Base-by-base conservation (phyloP, 2,329 filamentous ascomycete species). In the Phoma herbarum region DNA sequence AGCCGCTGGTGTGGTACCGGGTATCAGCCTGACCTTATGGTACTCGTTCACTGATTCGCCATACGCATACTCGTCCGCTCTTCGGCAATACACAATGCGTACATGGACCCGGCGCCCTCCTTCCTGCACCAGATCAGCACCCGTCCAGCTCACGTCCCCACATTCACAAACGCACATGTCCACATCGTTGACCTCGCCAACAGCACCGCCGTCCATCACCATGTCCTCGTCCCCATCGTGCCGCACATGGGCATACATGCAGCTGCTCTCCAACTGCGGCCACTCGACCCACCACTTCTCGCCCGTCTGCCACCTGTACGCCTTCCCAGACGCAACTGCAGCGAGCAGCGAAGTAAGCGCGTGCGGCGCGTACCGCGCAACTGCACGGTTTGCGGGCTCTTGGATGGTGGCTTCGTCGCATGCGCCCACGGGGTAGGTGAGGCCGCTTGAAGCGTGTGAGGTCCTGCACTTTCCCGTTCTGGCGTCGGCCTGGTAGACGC, bases 111-210 rank as follows among this genome's bases (percentile, higher is more conserved):
- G 10, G 18, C 54, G 35, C 10, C 54, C 54, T 14, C 48, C 37
- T 16, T 57, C 37, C 25, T 59, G 56, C 18, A 26, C 14, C 39
- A 59, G 20, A n/a, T 44, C 23, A 20, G 23, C 56, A 1, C 3
- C n/a, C 31, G 45, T 49, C 49, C 44, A 59, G n/a, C 23, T 20
- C 37, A 44, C 44, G 4, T 45, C 11, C 0, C 16, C 20, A 9
- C 37, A 42, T 2, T 28, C 43, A 16, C 43, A 44, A 2, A 4
- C 23, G 35, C 56, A 53, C 29, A 11, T 3, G 8, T 39, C 12
- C 22, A 53, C 39, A 2, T 43, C 33, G 6, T 16, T 11, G 1
- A 28, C 23, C 8, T 14, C 25, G 7, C 33, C 33, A 9, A 51
- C 16, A 6, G 47, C 47, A 8, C 33, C 31, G 1, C 1, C 8